Base-by-base conservation (phyloP, 2,329 filamentous ascomycete genomes). In the Geosmithia morbida region DNA sequence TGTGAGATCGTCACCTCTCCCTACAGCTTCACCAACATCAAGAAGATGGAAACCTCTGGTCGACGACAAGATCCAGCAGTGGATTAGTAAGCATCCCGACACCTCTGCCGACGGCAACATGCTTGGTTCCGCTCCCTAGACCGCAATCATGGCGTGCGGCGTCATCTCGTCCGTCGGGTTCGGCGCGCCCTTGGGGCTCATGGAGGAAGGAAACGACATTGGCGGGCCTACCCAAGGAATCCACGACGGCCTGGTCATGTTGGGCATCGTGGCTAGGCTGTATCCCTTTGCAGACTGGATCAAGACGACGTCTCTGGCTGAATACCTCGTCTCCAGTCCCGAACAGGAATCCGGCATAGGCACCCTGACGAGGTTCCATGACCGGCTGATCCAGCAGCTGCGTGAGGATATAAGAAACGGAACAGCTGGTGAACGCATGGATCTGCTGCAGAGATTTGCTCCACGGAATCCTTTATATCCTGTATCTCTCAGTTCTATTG, bases 41-140 rank as follows among this genome's bases (percentile, higher is more conserved):
- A 72, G 58, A 73, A 69, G 52, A 79, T 77, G 70, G 76, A 80
- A 80, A 56, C 70, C 72, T 0, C 52, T 79, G 29, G 63, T 81
- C 2, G 74, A 79, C 49, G 51, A 55, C 2, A 63, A 69, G 10
- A 74, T 79, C 44, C 48, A 56, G 2, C 58, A 66, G n/a, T 80
- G 74, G 75, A 61, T 71, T 8, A 52, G 55, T 2, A 68, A 65
- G n/a, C 61, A 80, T 2, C 61, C 68, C 2, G 55, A 61, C 2
- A 57, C 56, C 5, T 80, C 77, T 51, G 69, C 62, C 62, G 7
- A 65, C 63, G n/a, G n/a, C 1, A 63, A 66, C 1, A 53, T 58
- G 1, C 71, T 79, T 46, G 73, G 80, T 53, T 77, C 79, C 53
- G 61, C 71, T 0, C 69, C 67, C 46, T 78, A 74, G 75, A 68